phyloP scores from a whole-genome alignment of 2,329 filamentous ascomycete genomes.

The Pseudohalonectria lignicola region DNA sequence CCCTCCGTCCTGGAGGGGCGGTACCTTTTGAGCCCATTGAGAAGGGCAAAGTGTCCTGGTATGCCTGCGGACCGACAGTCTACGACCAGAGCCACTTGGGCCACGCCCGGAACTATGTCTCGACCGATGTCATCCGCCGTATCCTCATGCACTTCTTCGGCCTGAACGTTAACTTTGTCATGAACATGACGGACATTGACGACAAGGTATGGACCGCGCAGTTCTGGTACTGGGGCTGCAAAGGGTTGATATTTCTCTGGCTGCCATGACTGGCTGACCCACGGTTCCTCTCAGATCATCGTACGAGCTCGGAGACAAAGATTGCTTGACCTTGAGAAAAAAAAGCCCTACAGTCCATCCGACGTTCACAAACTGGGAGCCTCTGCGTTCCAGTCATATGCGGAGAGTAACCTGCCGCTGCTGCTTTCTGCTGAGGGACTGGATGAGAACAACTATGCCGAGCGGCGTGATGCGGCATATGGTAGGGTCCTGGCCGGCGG shows the following conservation, averaged over 20 bases:
- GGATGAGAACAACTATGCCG: slow-evolving; percentile 37
- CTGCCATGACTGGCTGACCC: too few species aligned
- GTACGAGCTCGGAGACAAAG: slow-evolving; percentile 64
- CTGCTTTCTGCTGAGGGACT: slow-evolving; percentile 31
- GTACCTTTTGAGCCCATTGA: slow-evolving; percentile 66
- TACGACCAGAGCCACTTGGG: slow-evolving; percentile 75
- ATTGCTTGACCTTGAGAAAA: slow-evolving; percentile 66
- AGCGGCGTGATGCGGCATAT: slow-evolving; percentile 40
- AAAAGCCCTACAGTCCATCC: slow-evolving; percentile 46
- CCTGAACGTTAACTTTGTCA: slow-evolving; percentile 75
- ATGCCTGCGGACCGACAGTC: slow-evolving; percentile 79
- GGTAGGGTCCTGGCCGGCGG: slow-evolving; percentile 17
- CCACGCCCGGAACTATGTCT: slow-evolving; percentile 84
- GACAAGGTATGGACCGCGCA: slow-evolving; percentile 31
- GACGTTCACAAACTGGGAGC: slow-evolving; percentile 35
- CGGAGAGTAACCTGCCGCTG: slow-evolving; percentile 41
- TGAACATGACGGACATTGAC: slow-evolving; percentile 85
- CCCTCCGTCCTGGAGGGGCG: slow-evolving; percentile 59
- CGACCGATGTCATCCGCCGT: slow-evolving; percentile 76
- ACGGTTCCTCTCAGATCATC: slow-evolving; percentile 43
- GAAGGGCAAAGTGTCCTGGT: slow-evolving; percentile 66
- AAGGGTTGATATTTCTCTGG: too few species aligned
- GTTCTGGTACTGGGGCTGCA: too few species aligned
- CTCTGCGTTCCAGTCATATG: slow-evolving; percentile 44
- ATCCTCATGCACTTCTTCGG: slow-evolving; percentile 76